Percentiles rank a stretch among this genome's conserved stretches.
Evolutionary conservation across 257 asterid genomes (phyloP).

Genomic region (Plantago ovata): DNA sequence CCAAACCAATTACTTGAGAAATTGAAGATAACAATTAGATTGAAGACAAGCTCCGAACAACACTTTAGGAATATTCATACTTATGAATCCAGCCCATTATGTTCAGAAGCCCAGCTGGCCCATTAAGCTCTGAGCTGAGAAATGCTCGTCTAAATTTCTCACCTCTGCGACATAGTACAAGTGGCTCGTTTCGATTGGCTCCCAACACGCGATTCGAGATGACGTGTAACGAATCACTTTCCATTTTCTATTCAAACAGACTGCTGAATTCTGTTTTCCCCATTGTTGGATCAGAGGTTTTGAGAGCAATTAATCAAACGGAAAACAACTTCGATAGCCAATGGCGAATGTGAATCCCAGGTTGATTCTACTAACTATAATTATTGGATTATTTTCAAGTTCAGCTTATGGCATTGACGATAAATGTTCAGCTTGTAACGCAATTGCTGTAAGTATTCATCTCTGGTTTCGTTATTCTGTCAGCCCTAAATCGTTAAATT

Average conservation of each 20-base stretch:
- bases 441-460: conserved; percentile 71
- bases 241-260: background rate
- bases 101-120: too few species aligned
- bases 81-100: too few species aligned
- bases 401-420: conserved; percentile 54
- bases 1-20: too few species aligned
- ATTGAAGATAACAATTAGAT: too few species aligned
- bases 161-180: background rate
- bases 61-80: too few species aligned
- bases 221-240: conserved; percentile 1
- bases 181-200: background rate
- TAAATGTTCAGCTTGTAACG: conserved; percentile 87
- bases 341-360: conserved; percentile 26
- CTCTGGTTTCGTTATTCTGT: too few species aligned
- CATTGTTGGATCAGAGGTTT: conserved; percentile 4
- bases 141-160: too few species aligned
- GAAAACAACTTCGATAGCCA: background rate
- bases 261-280: background rate
- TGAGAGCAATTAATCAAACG: background rate
- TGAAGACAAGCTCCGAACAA: too few species aligned
- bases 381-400: conserved; percentile 26
- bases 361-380: conserved; percentile 9
- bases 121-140: too few species aligned
- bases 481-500: background rate
- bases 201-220: background rate